Base-by-base conservation (phyloP, 345 rosid species). In the Raphanus sativus region DNA sequence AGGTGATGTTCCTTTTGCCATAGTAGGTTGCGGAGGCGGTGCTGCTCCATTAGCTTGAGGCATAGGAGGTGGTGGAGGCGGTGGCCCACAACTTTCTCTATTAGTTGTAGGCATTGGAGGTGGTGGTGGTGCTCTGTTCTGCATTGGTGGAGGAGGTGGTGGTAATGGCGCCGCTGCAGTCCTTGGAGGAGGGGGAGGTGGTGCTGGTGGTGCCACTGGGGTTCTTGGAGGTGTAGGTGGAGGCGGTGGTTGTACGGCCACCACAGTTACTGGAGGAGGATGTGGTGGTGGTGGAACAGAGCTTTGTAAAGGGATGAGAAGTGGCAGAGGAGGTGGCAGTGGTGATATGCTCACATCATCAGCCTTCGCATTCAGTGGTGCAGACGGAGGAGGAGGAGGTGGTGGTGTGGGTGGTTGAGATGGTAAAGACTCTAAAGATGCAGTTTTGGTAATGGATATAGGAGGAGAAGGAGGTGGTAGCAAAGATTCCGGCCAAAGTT, bases 181-280 rank as follows among this genome's bases (percentile, higher is more conserved):
- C 4, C 26, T 4, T 34, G 79, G 81, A 5, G 86, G 84, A 0
- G 67, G 68, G 17, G 80, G 86, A 0, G 82, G 79, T 5, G 82
- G 21, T 21, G 21, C 21, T 21, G 80, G 86, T 0, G 82, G 79
- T 4, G 81, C 40, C 7, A 26, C 21, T 21, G 21, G 21, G 21
- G 21, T 21, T 21, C 21, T 21, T 21, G 21, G 75, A 67, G 64
- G 82, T 8, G 79, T 77, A 21, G 78, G 84, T 0, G 67, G 68
- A 25, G 80, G 86, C 1, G 82, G 79, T 5, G 82, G 85, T 4
- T 65, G 78, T 63, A 74, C 50, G 7, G 42, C 17, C 6, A 3
- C 40, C 11, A 26, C 12, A 36, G 33, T 63, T 4, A 1, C 1
- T 8, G 77, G 75, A 69, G 60, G 79, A 24, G 79, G 79, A 13